Evolutionary conservation across 805 yeast species (phyloP), one percentile per base, ranked within the genome.

Genomic region (Cyberlindnera amylophila): DNA sequence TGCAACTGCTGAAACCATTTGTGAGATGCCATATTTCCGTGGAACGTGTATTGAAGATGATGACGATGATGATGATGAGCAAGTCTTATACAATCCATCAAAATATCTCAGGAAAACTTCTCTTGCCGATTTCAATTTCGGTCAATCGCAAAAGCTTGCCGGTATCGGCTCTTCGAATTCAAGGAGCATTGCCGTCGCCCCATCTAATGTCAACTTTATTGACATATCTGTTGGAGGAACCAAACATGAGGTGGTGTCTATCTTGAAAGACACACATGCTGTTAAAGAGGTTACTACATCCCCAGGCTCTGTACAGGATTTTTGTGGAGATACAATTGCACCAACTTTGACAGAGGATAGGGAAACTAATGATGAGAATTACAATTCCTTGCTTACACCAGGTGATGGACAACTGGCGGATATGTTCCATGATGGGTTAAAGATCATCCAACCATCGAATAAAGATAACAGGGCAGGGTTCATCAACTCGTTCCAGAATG

Each of bases 21-120:
- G 79, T 45, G 38, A 62, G 13, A 67, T 76, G 75, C 64, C 72
- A 0, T 85, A 79, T 58, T 85, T 85, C 60, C 61, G 63, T 38
- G 68, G 69, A 14, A 69, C 82, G 2, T 58, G 66, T 41, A 62
- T 59, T 27, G 57, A 59, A 33, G 52, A 45, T 16, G 34, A 39
- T 26, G 16, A 21, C n/a, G 9, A 6, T 3, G 12, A 3, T 15
- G n/a, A 10, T 3, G 28, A 23, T 10, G 14, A 33, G n/a, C 5
- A 13, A 6, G 6, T 7, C n/a, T 12, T 10, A 6, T 23, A 36
- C 28, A 6, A 12, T 3, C 12, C 30, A 6, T 21, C 29, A 11
- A 24, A 21, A 6, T 14, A 3, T 10, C 14, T 14, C 15, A 30
- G 12, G n/a, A 34, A 18, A 3, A 9, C 14, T 12, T 6, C 8